A percentile compares a stretch with the other conserved stretches of the same genome.
Conservation (phyloP, 139 green algal species). For the Zygnema circumcarinatum region DNA sequence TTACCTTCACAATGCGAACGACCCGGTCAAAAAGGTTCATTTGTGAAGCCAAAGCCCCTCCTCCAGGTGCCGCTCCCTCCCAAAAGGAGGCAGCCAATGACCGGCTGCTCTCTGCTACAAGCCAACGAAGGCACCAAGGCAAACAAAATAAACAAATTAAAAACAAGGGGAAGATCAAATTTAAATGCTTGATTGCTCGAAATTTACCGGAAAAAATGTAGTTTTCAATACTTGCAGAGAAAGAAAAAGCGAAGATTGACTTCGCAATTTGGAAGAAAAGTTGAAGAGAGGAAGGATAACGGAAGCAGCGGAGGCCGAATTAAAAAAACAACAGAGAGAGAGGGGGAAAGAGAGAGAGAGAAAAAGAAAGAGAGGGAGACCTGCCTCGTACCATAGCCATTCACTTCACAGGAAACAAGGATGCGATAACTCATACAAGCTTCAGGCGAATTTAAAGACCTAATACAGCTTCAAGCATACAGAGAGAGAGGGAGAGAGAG, state of each 20-base stretch:
- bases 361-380: not conserved
- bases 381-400: too few relatives aligned
- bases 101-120: not conserved
- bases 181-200: not conserved
- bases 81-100: not conserved
- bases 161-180: not conserved
- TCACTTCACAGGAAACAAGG: not conserved
- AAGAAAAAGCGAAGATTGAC: not conserved
- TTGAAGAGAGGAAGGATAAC: too few relatives aligned
- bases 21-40: conserved; percentile 58
- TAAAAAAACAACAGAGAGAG: not conserved
- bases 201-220: not conserved
- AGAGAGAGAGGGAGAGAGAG: not conserved
- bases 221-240: not conserved
- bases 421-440: not conserved
- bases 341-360: not conserved
- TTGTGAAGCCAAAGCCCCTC: conserved; percentile 29
- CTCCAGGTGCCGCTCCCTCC: not conserved
- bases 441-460: too few relatives aligned
- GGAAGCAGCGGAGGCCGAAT: not conserved
- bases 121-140: not conserved
- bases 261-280: too few relatives aligned
- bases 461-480: too few relatives aligned
- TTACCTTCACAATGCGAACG: conserved; percentile 44
- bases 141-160: not conserved